phyloP scores from a whole-genome alignment of 225 moss, liverwort and hornwort genomes.

The Polytrichum formosum region DNA sequence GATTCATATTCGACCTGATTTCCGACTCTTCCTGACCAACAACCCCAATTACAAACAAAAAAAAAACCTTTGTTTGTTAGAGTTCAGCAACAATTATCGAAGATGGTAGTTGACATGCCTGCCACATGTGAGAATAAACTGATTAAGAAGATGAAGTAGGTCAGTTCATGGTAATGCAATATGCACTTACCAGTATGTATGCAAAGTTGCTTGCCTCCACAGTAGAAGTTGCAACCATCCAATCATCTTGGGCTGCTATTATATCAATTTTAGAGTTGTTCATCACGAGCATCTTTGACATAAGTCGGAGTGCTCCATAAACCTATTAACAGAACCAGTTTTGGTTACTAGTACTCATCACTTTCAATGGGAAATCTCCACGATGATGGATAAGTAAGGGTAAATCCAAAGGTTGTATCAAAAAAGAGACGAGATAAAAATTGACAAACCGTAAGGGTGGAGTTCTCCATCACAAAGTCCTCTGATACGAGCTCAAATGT shows the following conservation, averaged over 20 bases:
- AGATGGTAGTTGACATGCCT: too few species aligned
- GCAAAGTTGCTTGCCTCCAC: conserved; percentile 74
- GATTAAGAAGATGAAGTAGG: background rate
- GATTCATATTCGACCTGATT: conserved; percentile 78
- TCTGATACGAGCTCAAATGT: conserved; percentile 79
- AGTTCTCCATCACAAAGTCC: conserved; percentile 55
- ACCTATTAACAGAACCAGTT: conserved; percentile 27
- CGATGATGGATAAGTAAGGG: background rate
- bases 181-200: conserved; percentile 50
- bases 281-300: conserved; percentile 69
- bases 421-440: background rate
- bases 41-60: conserved; percentile 1
- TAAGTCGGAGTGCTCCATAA: conserved; percentile 73
- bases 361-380: background rate
- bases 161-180: background rate
- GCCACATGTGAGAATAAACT: too few species aligned
- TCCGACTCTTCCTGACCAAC: conserved; percentile 57
- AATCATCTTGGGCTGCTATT: conserved; percentile 59
- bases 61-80: background rate
- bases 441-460: conserved; percentile 37
- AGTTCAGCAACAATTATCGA: too few species aligned
- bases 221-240: conserved; percentile 57
- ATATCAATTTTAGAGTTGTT: conserved; percentile 50
- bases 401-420: background rate
- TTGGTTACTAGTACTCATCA: conserved; percentile 3